Base-by-base conservation (phyloP, 176 grass and related monocot genomes). In the Phragmites australis region DNA sequence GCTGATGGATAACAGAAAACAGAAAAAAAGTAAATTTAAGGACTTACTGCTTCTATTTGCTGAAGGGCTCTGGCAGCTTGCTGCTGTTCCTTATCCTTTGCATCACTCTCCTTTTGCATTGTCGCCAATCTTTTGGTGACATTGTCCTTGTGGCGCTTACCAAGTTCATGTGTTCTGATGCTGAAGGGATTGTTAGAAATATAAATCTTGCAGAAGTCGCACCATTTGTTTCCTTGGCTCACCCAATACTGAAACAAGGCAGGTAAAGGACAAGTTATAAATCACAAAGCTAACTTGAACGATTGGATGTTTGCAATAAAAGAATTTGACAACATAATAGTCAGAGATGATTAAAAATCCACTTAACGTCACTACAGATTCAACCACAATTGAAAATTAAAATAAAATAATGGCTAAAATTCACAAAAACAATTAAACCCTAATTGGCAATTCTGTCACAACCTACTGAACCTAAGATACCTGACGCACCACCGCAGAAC, bases 201-300 rank as follows among this genome's bases (percentile, higher is more conserved):
- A 65, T 84, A 99, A 51, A 95, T 99, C 78, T 99, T 93, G 76
- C 96, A 93, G 14, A 99, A 82, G 45, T 99, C 92, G 9, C 96
- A 99, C 96, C 92, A 95, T 91, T 99, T 99, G 77, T 93, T 99
- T 84, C 92, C 96, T 77, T 99, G 90, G 88, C 92, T 99, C 83
- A 99, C 96, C 96, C 96, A 99, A 19, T 99, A 99, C 96, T 99
- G 90, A 39, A 99, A 88, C 2, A 89, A 60, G 10, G 51, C 1
- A 48, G 15, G 29, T 26, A 81, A 76, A 65, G 2, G 45, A 76
- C 1, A 59, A 64, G 52, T 77, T 16, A 71, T 47, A 71, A 71
- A 65, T 52, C 55, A 58, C 22, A 30, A 55, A 41, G 1, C 11
- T 15, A 81, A 13, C 1, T 48, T 64, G 39, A 56, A 71, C 55